Base-by-base conservation (phyloP, 169 alveolate species). In the Besnoitia besnoiti region DNA sequence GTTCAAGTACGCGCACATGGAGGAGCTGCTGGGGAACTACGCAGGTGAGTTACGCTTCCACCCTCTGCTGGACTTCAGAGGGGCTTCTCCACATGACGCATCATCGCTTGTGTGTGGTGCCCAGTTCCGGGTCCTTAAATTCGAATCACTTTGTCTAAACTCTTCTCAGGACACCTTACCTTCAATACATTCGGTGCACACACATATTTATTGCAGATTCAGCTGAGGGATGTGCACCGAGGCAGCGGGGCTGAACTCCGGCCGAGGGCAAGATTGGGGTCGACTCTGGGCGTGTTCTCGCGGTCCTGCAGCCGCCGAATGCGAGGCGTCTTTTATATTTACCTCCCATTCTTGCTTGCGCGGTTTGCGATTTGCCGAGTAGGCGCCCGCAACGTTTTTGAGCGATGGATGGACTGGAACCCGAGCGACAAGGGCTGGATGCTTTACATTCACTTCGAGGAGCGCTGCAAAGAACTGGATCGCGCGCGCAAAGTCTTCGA, bases 1-100 rank as follows among this genome's bases (percentile, higher is more conserved):
- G 99, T 96, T 95, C 91, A 99, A 99, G 90, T 99, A 99, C 97
- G 98, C 99, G 55, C 99, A 98, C 93, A 97, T 99, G 99, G 99
- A 99, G 95, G 99, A 98, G 94, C 96, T 98, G 85, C 97, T 99
- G 39, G 99, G 99, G 46, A 98, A 99, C 96, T 99, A 98, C 96
- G 97, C 98, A 42, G 99, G 98, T 46, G 99, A 99, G 0, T 95
- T 14, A n/a, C n/a, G n/a, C n/a, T n/a, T n/a, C n/a, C n/a, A n/a
- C n/a, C n/a, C n/a, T n/a, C n/a, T n/a, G n/a, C n/a, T n/a, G n/a
- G n/a, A n/a, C n/a, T n/a, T n/a, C n/a, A n/a, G n/a, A n/a, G n/a
- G n/a, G n/a, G n/a, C n/a, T n/a, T n/a, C n/a, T n/a, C n/a, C n/a
- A n/a, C n/a, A n/a, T n/a, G n/a, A n/a, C n/a, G n/a, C n/a, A n/a